Evolutionary conservation across 2,329 filamentous ascomycete genomes (phyloP), one percentile per base, ranked within the genome.

Genomic region (Fusarium odoratissimum): DNA sequence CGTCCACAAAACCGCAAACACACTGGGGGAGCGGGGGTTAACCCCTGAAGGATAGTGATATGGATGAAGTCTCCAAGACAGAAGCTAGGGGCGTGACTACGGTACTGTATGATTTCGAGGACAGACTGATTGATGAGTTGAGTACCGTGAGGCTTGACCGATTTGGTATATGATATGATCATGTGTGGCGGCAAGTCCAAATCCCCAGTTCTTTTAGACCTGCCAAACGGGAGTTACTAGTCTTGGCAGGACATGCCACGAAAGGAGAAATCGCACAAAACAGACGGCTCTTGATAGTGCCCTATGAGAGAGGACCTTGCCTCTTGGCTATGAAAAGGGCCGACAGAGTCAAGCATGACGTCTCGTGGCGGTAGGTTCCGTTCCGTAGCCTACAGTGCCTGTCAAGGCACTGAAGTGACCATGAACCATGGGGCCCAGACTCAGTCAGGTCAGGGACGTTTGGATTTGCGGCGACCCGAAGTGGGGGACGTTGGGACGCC

Each of bases 401-500:
- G 48, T 67, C 30, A 49, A 49, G 49, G 35, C 41, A 51, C 46
- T 51, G 30, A 35, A 51, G n/a, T 35, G 57, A 37, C 45, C 38
- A 44, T 60, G 59, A 71, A 40, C 41, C 48, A 76, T 61, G 72
- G 61, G 62, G 51, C 40, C 58, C 72, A 76, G 72, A 69, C 66
- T 58, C 52, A 42, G 55, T 65, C 63, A 64, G 64, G 42, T 51
- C 55, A 46, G 37, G 57, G 48, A 64, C 52, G 73, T 76, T 75
- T 76, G 69, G 66, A 67, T 72, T 76, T 75, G 71, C 74, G 66
- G 64, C 75, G 60, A 70, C 66, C 56, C 61, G 30, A 69, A 71
- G 76, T 75, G 76, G 76, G 74, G 75, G 74, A 67, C 57, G 48
- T 55, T 64, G 65, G 62, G 28, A 44, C 41, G 19, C 19, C 23